Evolutionary conservation across 306 rosid genomes (phyloP).

Genomic region (Fagus crenata): DNA sequence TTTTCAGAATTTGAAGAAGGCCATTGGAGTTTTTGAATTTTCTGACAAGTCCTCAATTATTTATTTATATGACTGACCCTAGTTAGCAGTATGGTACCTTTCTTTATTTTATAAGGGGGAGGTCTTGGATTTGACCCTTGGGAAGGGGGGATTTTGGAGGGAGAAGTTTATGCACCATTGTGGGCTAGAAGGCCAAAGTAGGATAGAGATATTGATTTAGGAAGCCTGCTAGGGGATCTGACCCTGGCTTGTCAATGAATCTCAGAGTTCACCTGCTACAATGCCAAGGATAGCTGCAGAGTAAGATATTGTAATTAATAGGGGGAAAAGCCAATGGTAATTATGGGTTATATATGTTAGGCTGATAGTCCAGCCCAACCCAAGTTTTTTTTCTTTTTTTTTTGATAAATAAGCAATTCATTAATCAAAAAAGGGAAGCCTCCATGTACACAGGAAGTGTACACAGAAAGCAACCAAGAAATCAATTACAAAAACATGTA

Average conservation of each 20-base stretch:
- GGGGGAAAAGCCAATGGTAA: neutral
- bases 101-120: neutral
- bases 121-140: neutral
- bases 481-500: too few species aligned
- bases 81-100: neutral
- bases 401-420: too few species aligned
- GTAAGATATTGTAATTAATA: too few species aligned
- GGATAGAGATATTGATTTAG: neutral
- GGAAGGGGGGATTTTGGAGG: neutral
- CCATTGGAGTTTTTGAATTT: too few species aligned
- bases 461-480: too few species aligned
- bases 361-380: neutral
- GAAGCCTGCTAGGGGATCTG: neutral
- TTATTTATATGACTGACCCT: neutral
- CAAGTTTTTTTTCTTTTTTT: too few species aligned
- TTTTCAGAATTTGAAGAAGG: neutral
- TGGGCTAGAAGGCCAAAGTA: neutral
- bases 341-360: neutral
- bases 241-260: neutral
- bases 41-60: neutral
- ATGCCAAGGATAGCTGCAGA: neutral
- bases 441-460: too few species aligned
- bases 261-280: neutral
- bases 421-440: too few species aligned
- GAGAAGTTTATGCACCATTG: neutral